phyloP scores from a whole-genome alignment of 2,329 filamentous ascomycete genomes.

The Calonectria henricotiae region DNA sequence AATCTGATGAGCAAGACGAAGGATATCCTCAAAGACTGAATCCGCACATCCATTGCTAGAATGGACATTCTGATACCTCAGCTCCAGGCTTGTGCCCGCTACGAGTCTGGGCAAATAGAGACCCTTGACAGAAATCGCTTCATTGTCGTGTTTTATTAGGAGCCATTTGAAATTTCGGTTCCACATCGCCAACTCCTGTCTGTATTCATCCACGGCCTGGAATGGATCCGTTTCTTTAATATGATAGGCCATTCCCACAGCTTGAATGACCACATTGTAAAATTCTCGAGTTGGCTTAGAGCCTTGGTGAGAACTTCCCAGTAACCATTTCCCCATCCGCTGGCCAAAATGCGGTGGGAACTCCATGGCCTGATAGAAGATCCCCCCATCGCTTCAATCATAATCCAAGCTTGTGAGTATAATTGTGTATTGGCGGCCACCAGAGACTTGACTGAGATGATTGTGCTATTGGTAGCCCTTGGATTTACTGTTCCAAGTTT shows the following conservation, averaged over 20 bases:
- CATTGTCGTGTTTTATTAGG: background rate
- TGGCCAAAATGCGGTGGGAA: background rate
- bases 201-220: background rate
- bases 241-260: too few species aligned
- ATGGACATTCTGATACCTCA: background rate
- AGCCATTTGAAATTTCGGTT: conserved; percentile 12
- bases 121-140: background rate
- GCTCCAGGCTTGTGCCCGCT: conserved; percentile 2
- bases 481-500: background rate
- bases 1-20: background rate
- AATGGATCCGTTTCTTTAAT: fast-evolving
- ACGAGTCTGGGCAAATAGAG: conserved; percentile 13
- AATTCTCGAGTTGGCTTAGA: conserved; percentile 20
- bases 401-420: conserved; percentile 29
- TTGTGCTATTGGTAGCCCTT: background rate
- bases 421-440: conserved; percentile 24
- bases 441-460: background rate
- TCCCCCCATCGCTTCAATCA: background rate
- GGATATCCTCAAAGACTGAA: background rate
- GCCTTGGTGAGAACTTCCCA: background rate
- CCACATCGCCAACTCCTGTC: background rate
- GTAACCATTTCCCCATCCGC: conserved; percentile 18
- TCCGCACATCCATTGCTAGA: background rate
- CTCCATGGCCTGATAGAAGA: background rate
- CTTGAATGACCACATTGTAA: conserved; percentile 14